These are phyloP conservation scores for Yueomyces sp. DNA, from an alignment of 805 yeast genomes.

Conservation along the genomic window DNA sequence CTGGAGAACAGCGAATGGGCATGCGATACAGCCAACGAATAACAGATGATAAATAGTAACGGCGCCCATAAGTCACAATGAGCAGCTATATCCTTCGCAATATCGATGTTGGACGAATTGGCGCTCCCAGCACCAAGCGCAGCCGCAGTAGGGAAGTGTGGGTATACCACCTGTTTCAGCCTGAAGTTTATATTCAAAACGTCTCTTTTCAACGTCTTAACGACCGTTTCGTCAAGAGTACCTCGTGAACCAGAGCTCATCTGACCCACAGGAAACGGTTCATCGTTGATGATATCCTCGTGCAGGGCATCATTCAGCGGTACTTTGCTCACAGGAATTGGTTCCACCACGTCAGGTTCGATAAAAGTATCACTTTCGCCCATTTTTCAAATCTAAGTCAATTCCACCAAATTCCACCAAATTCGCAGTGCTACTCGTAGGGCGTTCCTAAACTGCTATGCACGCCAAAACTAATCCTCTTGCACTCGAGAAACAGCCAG, in stretches of 20 bases:
- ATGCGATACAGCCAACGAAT: constrained; percentile 21
- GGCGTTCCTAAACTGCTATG: too few species aligned
- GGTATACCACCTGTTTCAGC: constrained; percentile 22
- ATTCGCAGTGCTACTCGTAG: too few species aligned
- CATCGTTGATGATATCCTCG: background rate
- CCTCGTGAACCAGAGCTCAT: constrained; percentile 10
- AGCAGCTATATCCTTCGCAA: constrained; percentile 2
- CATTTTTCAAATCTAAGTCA: too few species aligned
- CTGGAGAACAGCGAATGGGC: constrained; percentile 20
- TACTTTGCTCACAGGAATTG: background rate
- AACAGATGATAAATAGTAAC: constrained; percentile 17
- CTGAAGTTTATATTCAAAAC: constrained; percentile 18
- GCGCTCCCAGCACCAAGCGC: constrained; percentile 1
- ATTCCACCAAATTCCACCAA: too few species aligned
- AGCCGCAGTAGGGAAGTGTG: constrained; percentile 15
- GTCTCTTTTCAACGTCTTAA: constrained; percentile 20
- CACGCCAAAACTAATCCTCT: too few species aligned
- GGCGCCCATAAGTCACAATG: constrained; percentile 27
- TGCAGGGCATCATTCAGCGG: too few species aligned
- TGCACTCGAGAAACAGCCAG: too few species aligned
- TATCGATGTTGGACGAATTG: background rate
- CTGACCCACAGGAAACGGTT: too few species aligned
- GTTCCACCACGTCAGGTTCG: background rate
- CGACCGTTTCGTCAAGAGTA: constrained; percentile 21
- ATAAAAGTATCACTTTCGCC: background rate